Evolutionary conservation across 106 monocot genomes (phyloP).

Genomic region (Platanthera guangdongensis): DNA sequence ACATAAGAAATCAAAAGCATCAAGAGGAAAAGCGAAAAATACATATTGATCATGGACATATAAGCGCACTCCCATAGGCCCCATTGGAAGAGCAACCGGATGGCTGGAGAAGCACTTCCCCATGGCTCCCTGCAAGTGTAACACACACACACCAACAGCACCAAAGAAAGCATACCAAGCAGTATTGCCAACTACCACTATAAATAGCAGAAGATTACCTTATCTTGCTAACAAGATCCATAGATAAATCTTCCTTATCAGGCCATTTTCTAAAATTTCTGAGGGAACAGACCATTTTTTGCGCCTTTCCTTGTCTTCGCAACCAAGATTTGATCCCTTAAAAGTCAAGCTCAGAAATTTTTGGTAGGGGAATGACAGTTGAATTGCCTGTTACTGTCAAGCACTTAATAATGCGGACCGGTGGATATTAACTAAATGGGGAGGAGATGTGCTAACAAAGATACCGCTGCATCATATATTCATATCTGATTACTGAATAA

Average conservation of each 20-base stretch:
- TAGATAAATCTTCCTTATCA: background rate
- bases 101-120: background rate
- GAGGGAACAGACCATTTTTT: background rate
- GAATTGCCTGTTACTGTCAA: too few relatives aligned
- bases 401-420: too few relatives aligned
- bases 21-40: background rate
- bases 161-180: background rate
- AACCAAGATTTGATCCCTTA: background rate
- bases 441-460: background rate
- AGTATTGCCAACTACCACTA: background rate
- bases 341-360: background rate
- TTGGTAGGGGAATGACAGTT: background rate
- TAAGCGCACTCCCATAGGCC: slow-evolving; percentile 5
- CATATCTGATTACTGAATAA: too few relatives aligned
- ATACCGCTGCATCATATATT: background rate
- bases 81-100: background rate
- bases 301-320: background rate
- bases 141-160: background rate
- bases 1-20: background rate
- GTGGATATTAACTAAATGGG: background rate
- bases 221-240: background rate
- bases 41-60: slow-evolving; percentile 4
- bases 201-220: slow-evolving; percentile 7
- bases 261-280: background rate
- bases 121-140: background rate